Conservation (phyloP, 495 filamentous ascomycete species). For the Podospora tetraspora region DNA sequence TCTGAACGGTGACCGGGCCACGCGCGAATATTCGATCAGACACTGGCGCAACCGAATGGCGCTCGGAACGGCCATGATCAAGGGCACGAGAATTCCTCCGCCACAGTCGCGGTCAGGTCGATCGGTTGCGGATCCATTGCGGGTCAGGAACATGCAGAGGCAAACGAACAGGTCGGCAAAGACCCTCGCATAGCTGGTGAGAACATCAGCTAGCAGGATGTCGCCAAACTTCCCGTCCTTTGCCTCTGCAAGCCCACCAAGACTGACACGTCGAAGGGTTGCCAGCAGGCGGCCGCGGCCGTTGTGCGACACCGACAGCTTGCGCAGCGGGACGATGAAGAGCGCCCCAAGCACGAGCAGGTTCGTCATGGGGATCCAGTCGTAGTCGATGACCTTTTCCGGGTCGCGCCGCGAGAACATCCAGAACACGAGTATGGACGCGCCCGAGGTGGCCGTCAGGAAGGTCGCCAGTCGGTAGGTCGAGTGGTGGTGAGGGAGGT, state of each 20-base stretch:
- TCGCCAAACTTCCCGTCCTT: slow-evolving; percentile 89
- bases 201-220: slow-evolving; percentile 85
- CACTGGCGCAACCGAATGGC: slow-evolving; percentile 88
- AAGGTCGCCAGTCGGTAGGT: slow-evolving; percentile 76
- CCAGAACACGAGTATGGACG: slow-evolving; percentile 80
- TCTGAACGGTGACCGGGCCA: slow-evolving; percentile 48
- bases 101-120: slow-evolving; percentile 78
- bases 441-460: slow-evolving; percentile 60
- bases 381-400: slow-evolving; percentile 62
- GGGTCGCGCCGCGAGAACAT: slow-evolving; percentile 62
- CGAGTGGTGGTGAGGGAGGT: slow-evolving; percentile 68
- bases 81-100: slow-evolving; percentile 65
- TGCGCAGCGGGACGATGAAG: slow-evolving; percentile 63
- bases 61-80: slow-evolving; percentile 75
- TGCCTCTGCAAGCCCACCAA: slow-evolving; percentile 74
- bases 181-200: slow-evolving; percentile 91
- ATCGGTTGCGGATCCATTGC: slow-evolving; percentile 63
- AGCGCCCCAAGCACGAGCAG: slow-evolving; percentile 62
- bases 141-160: slow-evolving; percentile 79
- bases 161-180: slow-evolving; percentile 84
- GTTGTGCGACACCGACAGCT: slow-evolving; percentile 57
- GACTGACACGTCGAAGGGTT: slow-evolving; percentile 63
- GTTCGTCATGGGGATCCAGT: slow-evolving; percentile 76
- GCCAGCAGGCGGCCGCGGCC: slow-evolving; percentile 72
- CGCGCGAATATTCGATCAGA: slow-evolving; percentile 77